Percentiles rank a stretch among this genome's conserved stretches.
Evolutionary conservation across 1,284 basidiomycete genomes (phyloP).

Genomic region (Apiotrichum brassicae): DNA sequence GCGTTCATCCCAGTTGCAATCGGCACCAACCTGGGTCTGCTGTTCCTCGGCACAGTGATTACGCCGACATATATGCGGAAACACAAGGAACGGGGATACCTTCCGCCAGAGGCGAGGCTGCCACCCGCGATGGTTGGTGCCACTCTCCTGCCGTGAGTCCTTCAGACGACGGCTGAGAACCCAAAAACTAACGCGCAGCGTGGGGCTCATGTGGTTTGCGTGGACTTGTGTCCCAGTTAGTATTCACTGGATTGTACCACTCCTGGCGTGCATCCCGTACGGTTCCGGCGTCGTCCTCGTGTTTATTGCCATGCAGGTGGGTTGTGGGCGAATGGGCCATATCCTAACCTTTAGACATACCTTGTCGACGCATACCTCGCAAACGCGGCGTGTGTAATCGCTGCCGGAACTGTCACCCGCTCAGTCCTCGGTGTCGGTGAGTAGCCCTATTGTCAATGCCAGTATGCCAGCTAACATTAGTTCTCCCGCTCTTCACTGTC

Average conservation of each 20-base stretch:
- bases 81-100: slow-evolving; percentile 16
- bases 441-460: neutral
- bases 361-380: slow-evolving; percentile 57
- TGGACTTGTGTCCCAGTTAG: slow-evolving; percentile 54
- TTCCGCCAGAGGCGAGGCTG: slow-evolving; percentile 51
- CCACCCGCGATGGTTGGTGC: slow-evolving; percentile 57
- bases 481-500: slow-evolving; percentile 56
- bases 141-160: slow-evolving; percentile 52
- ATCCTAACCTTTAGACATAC: slow-evolving; percentile 43
- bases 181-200: neutral
- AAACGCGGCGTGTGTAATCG: slow-evolving; percentile 55
- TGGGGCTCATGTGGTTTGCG: slow-evolving; percentile 32
- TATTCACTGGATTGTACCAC: slow-evolving; percentile 59
- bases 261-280: slow-evolving; percentile 58
- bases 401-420: slow-evolving; percentile 62
- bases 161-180: neutral
- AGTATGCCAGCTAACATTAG: neutral
- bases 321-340: neutral
- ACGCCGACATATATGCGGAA: slow-evolving; percentile 22
- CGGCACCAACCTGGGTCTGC: slow-evolving; percentile 54
- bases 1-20: slow-evolving; percentile 60
- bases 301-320: slow-evolving; percentile 27
- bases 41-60: slow-evolving; percentile 51
- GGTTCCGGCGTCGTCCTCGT: slow-evolving; percentile 44
- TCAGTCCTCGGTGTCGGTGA: slow-evolving; percentile 53